Evolutionary conservation across 306 rosid species (phyloP).

Genomic region (Cicer arietinum): DNA sequence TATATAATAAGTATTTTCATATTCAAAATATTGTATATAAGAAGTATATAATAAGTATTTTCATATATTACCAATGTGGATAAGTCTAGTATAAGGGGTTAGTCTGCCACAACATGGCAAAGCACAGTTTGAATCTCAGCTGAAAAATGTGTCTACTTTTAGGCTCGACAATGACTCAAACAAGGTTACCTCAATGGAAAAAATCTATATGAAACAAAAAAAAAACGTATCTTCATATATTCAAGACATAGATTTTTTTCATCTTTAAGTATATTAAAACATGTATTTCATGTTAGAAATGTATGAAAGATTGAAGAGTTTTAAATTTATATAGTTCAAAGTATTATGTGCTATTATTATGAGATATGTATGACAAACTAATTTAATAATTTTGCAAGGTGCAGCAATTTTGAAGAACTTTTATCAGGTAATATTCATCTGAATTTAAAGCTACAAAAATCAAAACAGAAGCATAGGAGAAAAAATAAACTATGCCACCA

Average conservation of each 20-base stretch:
- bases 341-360: background rate
- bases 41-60: background rate
- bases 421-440: conserved; percentile 3
- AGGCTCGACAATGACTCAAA: too few relatives aligned
- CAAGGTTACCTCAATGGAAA: too few relatives aligned
- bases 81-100: too few relatives aligned
- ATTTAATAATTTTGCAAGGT: conserved; percentile 30
- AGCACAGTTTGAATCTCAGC: too few relatives aligned
- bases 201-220: too few relatives aligned
- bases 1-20: background rate
- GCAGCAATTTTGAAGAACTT: conserved; percentile 29
- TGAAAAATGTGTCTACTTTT: too few relatives aligned
- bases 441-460: conserved; percentile 27
- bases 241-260: too few relatives aligned
- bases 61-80: background rate
- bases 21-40: background rate
- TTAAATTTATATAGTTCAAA: background rate
- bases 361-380: conserved; percentile 2
- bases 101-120: too few relatives aligned
- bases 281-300: background rate
- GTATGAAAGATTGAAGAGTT: conserved; percentile 2
- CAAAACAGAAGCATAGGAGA: conserved; percentile 7
- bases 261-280: background rate
- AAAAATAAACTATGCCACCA: conserved; percentile 53
- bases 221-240: too few relatives aligned